These are phyloP conservation scores for Pilatotrama ljubarskyi DNA, from an alignment of 768 basidiomycete genomes.

Conservation along the genomic window DNA sequence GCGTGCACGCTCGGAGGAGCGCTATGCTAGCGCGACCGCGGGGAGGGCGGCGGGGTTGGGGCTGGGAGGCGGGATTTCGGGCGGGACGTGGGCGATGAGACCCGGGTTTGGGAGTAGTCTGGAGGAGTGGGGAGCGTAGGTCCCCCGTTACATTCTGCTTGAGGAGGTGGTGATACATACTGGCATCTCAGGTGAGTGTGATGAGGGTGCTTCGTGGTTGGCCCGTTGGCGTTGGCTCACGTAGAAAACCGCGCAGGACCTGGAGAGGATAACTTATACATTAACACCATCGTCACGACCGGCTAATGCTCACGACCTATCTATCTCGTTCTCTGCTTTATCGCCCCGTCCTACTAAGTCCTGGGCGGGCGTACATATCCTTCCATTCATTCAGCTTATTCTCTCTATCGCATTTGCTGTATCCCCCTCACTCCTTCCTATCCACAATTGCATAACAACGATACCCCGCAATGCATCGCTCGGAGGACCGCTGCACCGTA, in stretches of 20 bases:
- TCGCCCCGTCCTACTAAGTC: not conserved
- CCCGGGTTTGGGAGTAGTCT: slow-evolving; percentile 24
- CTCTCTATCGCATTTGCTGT: not conserved
- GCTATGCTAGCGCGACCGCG: slow-evolving; percentile 10
- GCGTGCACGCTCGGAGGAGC: slow-evolving; percentile 21
- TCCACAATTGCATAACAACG: too few relatives aligned
- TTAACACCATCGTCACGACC: not conserved
- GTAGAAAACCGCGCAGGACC: too few relatives aligned
- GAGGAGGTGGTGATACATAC: too few relatives aligned
- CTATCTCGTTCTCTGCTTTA: not conserved
- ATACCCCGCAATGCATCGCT: too few relatives aligned
- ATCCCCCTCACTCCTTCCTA: not conserved
- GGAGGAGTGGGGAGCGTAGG: slow-evolving; percentile 31
- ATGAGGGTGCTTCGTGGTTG: too few relatives aligned
- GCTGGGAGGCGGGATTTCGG: not conserved
- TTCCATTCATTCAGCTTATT: not conserved
- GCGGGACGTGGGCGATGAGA: slow-evolving; percentile 22
- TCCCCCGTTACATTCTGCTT: not conserved
- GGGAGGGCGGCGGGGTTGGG: slow-evolving; percentile 4
- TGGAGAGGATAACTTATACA: slow-evolving; percentile 2
- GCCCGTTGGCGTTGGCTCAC: too few relatives aligned
- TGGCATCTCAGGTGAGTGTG: too few relatives aligned
- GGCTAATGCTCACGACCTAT: not conserved
- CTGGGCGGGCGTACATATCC: not conserved
- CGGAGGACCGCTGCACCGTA: too few relatives aligned